Conservation (phyloP, 2,329 filamentous ascomycete species). For the Byssothecium circinans region DNA sequence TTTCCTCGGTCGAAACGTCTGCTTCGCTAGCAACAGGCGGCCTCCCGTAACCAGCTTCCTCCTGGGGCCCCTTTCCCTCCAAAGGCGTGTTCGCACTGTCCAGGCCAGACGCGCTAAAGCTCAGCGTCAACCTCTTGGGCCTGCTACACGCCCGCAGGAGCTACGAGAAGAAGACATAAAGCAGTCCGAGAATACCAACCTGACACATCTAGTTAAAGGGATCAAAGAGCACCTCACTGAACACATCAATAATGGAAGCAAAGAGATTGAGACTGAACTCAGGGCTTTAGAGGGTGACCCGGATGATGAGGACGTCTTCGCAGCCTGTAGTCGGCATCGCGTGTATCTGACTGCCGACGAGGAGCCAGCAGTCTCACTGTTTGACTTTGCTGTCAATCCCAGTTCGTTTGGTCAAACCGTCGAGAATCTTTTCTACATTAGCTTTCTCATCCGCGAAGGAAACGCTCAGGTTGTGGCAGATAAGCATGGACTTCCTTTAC, state of each 20-base stretch:
- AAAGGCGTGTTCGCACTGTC: slow-evolving; percentile 76
- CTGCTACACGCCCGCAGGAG: slow-evolving; percentile 74
- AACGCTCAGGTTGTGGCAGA: slow-evolving; percentile 74
- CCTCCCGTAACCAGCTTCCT: slow-evolving; percentile 82
- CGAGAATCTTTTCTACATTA: slow-evolving; percentile 96
- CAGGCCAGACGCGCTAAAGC: slow-evolving; percentile 69
- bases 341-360: slow-evolving; percentile 60
- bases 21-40: slow-evolving; percentile 70
- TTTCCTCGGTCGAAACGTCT: slow-evolving; percentile 75
- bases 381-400: slow-evolving; percentile 89
- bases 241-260: slow-evolving; percentile 40
- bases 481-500: slow-evolving; percentile 70
- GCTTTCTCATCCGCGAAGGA: slow-evolving; percentile 89
- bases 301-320: slow-evolving; percentile 43
- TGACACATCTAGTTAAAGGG: slow-evolving; percentile 75
- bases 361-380: slow-evolving; percentile 67
- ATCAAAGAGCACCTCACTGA: slow-evolving; percentile 65
- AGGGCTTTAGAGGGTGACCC: slow-evolving; percentile 40
- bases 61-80: slow-evolving; percentile 82
- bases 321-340: slow-evolving; percentile 65
- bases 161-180: slow-evolving; percentile 73
- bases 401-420: slow-evolving; percentile 89
- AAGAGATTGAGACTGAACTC: slow-evolving; percentile 48
- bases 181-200: slow-evolving; percentile 73
- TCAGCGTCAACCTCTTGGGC: slow-evolving; percentile 66